These are phyloP conservation scores for Picochlorum sp. DNA, from an alignment of 139 green algal species.

Conservation along the genomic window DNA sequence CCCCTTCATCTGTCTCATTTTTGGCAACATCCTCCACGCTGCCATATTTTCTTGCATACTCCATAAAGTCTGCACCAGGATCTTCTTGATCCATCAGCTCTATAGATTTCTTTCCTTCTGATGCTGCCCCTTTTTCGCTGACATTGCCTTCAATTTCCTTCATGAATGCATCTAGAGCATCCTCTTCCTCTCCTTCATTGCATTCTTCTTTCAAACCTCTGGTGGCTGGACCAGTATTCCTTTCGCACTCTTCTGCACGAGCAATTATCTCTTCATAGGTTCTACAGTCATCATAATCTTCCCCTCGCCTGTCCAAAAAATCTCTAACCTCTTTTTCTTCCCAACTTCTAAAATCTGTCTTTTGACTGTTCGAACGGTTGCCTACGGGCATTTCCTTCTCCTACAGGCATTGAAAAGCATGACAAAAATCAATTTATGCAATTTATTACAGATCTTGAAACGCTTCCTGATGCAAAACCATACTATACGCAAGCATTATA, in stretches of 20 bases:
- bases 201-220: background rate
- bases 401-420: background rate
- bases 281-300: conserved; percentile 60
- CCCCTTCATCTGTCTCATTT: conserved; percentile 7
- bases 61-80: conserved; percentile 36
- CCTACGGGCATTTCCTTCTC: no score
- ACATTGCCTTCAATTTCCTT: conserved; percentile 45
- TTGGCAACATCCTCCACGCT: background rate
- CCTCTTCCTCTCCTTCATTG: conserved; percentile 4
- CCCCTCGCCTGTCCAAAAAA: conserved; percentile 63
- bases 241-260: conserved; percentile 48
- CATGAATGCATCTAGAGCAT: conserved; percentile 83
- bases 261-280: conserved; percentile 14
- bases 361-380: no score
- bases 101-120: conserved; percentile 5
- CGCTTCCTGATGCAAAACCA: no score
- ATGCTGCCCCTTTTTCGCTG: conserved; percentile 11
- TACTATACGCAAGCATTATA: no score
- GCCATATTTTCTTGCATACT: conserved; percentile 10
- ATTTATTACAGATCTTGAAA: no score
- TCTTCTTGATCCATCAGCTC: conserved; percentile 29
- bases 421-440: no score
- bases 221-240: conserved; percentile 45
- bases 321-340: conserved; percentile 32
- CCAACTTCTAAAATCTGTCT: conserved; percentile 57